Conservation (phyloP, 768 basidiomycete genomes). For the Xerocomus brunneocitrinus region DNA sequence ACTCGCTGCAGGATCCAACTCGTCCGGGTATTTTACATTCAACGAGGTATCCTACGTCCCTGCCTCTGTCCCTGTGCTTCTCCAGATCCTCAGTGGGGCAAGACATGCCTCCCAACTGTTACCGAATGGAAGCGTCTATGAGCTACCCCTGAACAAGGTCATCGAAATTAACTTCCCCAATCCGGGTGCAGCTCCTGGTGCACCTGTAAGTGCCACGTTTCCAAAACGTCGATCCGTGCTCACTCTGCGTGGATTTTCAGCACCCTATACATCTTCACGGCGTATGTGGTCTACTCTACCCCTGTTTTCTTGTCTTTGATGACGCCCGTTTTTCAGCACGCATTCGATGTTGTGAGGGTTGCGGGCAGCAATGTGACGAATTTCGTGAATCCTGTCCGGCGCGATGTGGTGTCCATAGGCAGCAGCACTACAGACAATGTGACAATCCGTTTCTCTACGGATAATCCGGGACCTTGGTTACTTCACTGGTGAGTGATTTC, state of each 20-base stretch:
- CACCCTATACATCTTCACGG: slow-evolving; percentile 37
- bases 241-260: slow-evolving; percentile 1
- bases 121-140: slow-evolving; percentile 43
- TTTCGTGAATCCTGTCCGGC: slow-evolving; percentile 31
- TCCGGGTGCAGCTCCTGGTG: slow-evolving; percentile 15
- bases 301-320: background rate
- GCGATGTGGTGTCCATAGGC: slow-evolving; percentile 26
- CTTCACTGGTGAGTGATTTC: slow-evolving; percentile 31
- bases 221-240: background rate
- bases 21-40: slow-evolving; percentile 7
- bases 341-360: slow-evolving; percentile 30
- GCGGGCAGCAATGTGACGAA: slow-evolving; percentile 26
- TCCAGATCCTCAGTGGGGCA: slow-evolving; percentile 52
- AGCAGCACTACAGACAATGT: slow-evolving; percentile 35
- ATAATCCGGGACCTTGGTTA: slow-evolving; percentile 61
- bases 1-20: slow-evolving; percentile 4
- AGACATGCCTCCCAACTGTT: slow-evolving; percentile 39
- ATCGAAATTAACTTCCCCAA: slow-evolving; percentile 44
- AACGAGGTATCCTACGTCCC: slow-evolving; percentile 31
- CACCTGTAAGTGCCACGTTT: slow-evolving; percentile 13
- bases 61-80: slow-evolving; percentile 45
- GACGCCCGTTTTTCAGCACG: slow-evolving; percentile 17
- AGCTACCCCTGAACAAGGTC: slow-evolving; percentile 38
- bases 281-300: slow-evolving; percentile 15
- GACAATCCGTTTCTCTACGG: slow-evolving; percentile 52